Base-by-base conservation (phyloP, 139 green algal species). In the Picochlorum costavermella region DNA sequence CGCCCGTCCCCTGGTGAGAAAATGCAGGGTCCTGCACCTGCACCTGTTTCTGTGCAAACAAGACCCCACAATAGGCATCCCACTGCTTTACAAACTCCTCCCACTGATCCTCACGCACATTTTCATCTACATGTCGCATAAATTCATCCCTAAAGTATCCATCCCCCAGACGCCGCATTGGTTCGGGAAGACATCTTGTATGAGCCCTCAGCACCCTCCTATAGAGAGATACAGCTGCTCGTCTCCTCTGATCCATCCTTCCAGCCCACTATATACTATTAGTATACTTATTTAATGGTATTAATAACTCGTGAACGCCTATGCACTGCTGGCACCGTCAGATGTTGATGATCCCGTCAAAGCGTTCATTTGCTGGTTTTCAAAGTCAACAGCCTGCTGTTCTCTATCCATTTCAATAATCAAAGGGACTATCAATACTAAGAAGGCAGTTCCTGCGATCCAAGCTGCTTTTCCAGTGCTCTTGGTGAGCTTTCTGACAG, bases 331-430 rank as follows among this genome's bases (percentile, higher is more conserved):
- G 23, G 25, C 58, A 31, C 26, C 60, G 14, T 28, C 23, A 12
- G 58, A 30, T 16, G 6, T 64, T 25, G 58, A n/a, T 11, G 8
- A 36, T 40, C 60, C 75, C n/a, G 81, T 85, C 30, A 90, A 60
- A 13, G 86, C 84, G 13, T 72, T 78, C 23, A 89, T 57, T 56
- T 84, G 76, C 59, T 83, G 76, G 43, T 20, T 76, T 62, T 87
- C 81, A 25, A 87, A 87, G 65, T 87, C 79, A 3, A 80, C 58
- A 16, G 74, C 33, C 56, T 81, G 59, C 40, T 57, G 48, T 76
- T 98, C 92, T 5, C 90, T 68, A 62, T 98, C 92, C 89, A 97
- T 92, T 71, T 97, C 90, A 17, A 98, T 90, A n/a, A 98, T 95
- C 8, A 98, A 73, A 6, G 92, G 92, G 14, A 97, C 83, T 1